These are phyloP conservation scores for Picea sitchensis DNA, from an alignment of 75 land plant genomes.

Conservation along the genomic window DNA sequence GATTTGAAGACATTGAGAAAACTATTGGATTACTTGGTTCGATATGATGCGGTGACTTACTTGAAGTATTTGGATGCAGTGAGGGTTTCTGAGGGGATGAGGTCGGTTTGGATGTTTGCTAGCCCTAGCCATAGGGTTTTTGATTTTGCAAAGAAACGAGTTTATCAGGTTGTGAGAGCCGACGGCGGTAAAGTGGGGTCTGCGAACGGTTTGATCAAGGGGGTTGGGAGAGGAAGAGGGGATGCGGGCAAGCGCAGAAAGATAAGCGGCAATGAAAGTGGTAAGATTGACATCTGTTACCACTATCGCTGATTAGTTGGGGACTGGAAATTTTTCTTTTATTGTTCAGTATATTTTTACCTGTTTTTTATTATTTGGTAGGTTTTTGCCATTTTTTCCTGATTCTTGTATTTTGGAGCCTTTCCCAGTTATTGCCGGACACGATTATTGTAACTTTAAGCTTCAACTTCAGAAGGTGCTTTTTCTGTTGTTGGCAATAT, in stretches of 20 bases:
- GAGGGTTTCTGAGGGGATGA: conserved; percentile 85
- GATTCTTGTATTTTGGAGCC: neutral
- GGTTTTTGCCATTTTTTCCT: neutral
- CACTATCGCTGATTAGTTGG: neutral
- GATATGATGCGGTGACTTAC: conserved; percentile 96
- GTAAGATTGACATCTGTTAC: conserved; percentile 11
- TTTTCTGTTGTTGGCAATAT: neutral
- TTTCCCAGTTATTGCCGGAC: neutral
- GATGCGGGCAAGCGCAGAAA: conserved; percentile 34
- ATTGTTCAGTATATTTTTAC: neutral
- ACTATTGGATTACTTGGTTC: conserved; percentile 83
- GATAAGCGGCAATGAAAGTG: conserved; percentile 18
- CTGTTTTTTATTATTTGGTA: neutral
- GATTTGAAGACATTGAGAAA: conserved; percentile 92
- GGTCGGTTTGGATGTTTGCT: conserved; percentile 97
- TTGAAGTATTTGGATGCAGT: conserved; percentile 93
- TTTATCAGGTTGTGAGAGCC: conserved; percentile 61
- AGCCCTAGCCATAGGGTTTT: conserved; percentile 92
- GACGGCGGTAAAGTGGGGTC: conserved; percentile 30
- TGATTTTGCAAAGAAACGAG: conserved; percentile 91
- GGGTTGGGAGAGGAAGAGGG: conserved; percentile 10
- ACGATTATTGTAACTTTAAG: too few species aligned
- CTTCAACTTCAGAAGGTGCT: too few species aligned
- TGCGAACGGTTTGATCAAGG: conserved; percentile 3
- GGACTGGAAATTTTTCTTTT: neutral